phyloP scores from a whole-genome alignment of 1,139 yeast genomes.

The Waltiozyma sp. region DNA sequence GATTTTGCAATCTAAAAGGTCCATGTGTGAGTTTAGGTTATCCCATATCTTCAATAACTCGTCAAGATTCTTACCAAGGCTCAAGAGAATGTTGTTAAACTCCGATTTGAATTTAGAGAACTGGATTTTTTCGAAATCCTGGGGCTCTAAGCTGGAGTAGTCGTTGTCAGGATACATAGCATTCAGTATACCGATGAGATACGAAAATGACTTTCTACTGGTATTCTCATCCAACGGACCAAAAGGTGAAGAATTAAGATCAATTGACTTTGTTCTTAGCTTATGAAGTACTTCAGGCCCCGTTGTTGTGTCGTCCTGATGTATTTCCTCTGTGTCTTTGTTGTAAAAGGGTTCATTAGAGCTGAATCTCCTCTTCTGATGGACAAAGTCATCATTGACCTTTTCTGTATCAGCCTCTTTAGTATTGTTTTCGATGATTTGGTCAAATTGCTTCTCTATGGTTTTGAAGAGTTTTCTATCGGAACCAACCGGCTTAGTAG shows the following conservation, averaged over 20 bases:
- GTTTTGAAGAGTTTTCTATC: constrained; percentile 84
- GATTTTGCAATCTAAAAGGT: constrained; percentile 63
- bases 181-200: constrained; percentile 79
- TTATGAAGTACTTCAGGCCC: neutral
- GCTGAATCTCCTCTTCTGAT: constrained; percentile 18
- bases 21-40: constrained; percentile 73
- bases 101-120: constrained; percentile 50
- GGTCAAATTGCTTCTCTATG: constrained; percentile 71
- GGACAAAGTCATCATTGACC: constrained; percentile 13
- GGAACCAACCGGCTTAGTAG: constrained; percentile 86
- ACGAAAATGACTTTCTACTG: constrained; percentile 82
- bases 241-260: constrained; percentile 54
- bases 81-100: constrained; percentile 69
- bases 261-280: constrained; percentile 14
- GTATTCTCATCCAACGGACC: constrained; percentile 83
- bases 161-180: constrained; percentile 95
- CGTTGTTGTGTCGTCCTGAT: neutral
- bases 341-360: constrained; percentile 6
- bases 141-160: constrained; percentile 77
- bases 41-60: constrained; percentile 81
- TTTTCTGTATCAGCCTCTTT: constrained; percentile 1
- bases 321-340: constrained; percentile 1
- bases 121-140: constrained; percentile 56
- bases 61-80: constrained; percentile 52
- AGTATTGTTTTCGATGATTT: constrained; percentile 32